Evolutionary conservation across 1,284 basidiomycete genomes (phyloP).

Genomic region (Pseudozyma sp.): DNA sequence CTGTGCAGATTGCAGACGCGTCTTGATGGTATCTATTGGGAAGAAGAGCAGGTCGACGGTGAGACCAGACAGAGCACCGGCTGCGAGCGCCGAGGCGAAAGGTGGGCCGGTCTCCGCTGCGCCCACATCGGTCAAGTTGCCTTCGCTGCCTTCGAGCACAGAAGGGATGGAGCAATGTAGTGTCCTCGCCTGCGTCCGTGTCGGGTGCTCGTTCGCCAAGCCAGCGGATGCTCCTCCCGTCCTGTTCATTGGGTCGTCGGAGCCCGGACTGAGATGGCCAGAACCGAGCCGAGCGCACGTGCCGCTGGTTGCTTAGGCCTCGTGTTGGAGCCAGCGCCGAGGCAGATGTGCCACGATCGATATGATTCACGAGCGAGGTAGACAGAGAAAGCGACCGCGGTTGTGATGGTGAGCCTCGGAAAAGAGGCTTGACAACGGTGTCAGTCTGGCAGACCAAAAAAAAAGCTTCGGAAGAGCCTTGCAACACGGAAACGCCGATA

Average conservation of each 20-base stretch:
- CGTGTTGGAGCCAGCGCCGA: no score
- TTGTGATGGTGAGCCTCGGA: no score
- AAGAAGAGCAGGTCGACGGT: slow-evolving; percentile 87
- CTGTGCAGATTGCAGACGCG: slow-evolving; percentile 86
- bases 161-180: slow-evolving; percentile 32
- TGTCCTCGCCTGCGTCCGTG: slow-evolving; percentile 15
- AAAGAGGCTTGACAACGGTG: no score
- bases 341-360: no score
- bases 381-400: no score
- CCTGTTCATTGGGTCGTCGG: neutral
- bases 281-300: no score
- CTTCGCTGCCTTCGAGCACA: slow-evolving; percentile 29
- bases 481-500: neutral
- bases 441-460: no score
- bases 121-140: neutral
- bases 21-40: slow-evolving; percentile 96
- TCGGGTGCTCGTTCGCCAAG: slow-evolving; percentile 17
- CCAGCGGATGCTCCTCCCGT: neutral
- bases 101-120: slow-evolving; percentile 13
- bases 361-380: no score
- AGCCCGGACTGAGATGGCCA: neutral
- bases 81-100: slow-evolving; percentile 42
- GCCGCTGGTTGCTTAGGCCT: no score
- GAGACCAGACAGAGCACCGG: slow-evolving; percentile 63
- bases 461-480: slow-evolving; percentile 1